Conservation (phyloP, 176 grass and related monocot genomes). For the Musa itinerans region DNA sequence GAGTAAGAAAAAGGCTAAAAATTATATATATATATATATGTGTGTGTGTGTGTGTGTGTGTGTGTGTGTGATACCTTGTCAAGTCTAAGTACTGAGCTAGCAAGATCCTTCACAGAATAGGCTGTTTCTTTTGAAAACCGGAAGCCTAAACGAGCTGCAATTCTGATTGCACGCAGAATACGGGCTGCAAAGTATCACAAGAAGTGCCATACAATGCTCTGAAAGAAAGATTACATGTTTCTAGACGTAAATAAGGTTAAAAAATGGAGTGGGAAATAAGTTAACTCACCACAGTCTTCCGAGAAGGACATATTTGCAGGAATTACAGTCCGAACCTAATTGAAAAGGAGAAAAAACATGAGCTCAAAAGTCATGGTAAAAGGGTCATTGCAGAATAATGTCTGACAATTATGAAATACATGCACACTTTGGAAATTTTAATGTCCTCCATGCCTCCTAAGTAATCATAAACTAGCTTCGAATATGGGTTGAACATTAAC, state of each 20-base stretch:
- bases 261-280: neutral
- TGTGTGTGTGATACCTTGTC: slow-evolving; percentile 42
- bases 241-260: neutral
- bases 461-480: slow-evolving; percentile 89
- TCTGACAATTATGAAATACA: slow-evolving; percentile 25
- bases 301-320: slow-evolving; percentile 66
- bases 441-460: slow-evolving; percentile 86
- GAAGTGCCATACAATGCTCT: slow-evolving; percentile 23
- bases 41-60: no score
- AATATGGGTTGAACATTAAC: slow-evolving; percentile 94
- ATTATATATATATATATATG: neutral
- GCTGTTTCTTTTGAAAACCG: slow-evolving; percentile 91
- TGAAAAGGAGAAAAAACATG: slow-evolving; percentile 5
- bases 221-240: neutral
- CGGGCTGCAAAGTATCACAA: slow-evolving; percentile 68
- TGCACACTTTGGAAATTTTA: slow-evolving; percentile 65
- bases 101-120: slow-evolving; percentile 84
- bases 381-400: slow-evolving; percentile 13
- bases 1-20: no score
- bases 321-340: slow-evolving; percentile 77
- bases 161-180: slow-evolving; percentile 99
- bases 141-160: slow-evolving; percentile 91
- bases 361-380: slow-evolving; percentile 5
- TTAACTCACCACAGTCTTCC: slow-evolving; percentile 74
- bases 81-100: slow-evolving; percentile 57